Evolutionary conservation across 2,329 filamentous ascomycete species (phyloP).

Genomic region (Lecanoromycetidae sp.): DNA sequence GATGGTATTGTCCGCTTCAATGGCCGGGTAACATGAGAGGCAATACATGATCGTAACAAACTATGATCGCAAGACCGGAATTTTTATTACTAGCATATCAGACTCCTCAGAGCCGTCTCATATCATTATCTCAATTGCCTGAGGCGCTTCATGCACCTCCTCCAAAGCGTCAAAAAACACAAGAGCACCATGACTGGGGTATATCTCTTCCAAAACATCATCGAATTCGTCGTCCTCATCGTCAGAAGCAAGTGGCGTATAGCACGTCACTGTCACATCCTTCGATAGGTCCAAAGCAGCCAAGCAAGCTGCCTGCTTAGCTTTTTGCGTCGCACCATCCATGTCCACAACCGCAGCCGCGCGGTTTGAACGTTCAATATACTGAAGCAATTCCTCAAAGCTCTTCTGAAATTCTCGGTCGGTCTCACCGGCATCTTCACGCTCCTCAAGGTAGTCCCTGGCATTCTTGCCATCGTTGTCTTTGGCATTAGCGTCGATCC

Average conservation of each 20-base stretch:
- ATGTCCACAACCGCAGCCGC: too few relatives aligned
- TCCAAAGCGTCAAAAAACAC: background rate
- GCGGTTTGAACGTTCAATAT: background rate
- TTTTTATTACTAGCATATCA: too few relatives aligned
- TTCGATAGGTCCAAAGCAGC: background rate
- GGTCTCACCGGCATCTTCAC: background rate
- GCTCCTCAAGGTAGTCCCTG: background rate
- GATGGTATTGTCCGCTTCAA: too few relatives aligned
- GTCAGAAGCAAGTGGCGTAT: background rate
- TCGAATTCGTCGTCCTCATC: background rate
- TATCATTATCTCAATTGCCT: too few relatives aligned
- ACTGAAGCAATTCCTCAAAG: background rate
- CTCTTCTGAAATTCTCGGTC: background rate
- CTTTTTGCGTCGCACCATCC: too few relatives aligned
- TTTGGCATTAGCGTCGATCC: background rate
- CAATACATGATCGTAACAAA: too few relatives aligned
- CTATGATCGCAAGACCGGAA: too few relatives aligned
- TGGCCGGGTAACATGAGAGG: too few relatives aligned
- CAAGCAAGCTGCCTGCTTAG: background rate
- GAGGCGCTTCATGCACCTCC: too few relatives aligned
- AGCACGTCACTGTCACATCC: background rate
- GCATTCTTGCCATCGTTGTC: background rate
- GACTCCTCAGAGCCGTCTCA: too few relatives aligned
- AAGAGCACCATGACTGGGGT: background rate
- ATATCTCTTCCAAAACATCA: background rate